Evolutionary conservation across 139 green algal genomes (phyloP), one percentile per base, ranked within the genome.

Genomic region (Picochlorum sp.): DNA sequence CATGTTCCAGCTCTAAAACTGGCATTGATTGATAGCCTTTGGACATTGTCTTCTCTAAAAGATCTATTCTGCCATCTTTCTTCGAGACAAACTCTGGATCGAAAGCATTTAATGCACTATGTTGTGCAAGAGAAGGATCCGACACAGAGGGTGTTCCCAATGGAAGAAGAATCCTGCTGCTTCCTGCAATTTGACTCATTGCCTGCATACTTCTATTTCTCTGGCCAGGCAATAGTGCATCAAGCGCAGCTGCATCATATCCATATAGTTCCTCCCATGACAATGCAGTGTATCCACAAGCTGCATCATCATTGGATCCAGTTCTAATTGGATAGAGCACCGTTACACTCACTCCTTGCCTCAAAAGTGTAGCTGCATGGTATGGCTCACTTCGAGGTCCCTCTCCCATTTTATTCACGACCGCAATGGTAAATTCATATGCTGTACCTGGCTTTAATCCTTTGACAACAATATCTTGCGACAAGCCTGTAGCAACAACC

Each of bases 381-480:
- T 65, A 57, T 28, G 58, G 41, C 58, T 65, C 58, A 51, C 58
- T 23, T 18, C 13, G 20, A 20, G 58, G 58, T 15, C 58, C 58
- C 15, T 65, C 23, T n/a, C 58, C 58, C 15, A 26, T 23, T 31
- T 28, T 31, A 52, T 65, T 65, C 6, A 45, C 20, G 2, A 65
- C 21, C 3, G 20, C 20, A 52, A 23, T 23, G 15, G n/a, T 52
- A 26, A 65, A 65, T 28, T 51, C 41, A 52, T 65, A 65, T 30
- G 21, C 58, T 30, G 44, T 52, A 24, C 58, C 58, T 0, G 58
- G 58, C 20, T 16, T 18, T 15, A 65, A 26, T 18, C 58, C 58
- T 1, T 65, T n/a, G 15, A 65, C 20, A 31, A 65, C 23, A 51
- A 65, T 26, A 59, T 65, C 58, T 31, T 26, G n/a, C 15, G 41